Evolutionary conservation across 73 alveolate species (phyloP).

Genomic region (Paramecium sexaurelia): DNA sequence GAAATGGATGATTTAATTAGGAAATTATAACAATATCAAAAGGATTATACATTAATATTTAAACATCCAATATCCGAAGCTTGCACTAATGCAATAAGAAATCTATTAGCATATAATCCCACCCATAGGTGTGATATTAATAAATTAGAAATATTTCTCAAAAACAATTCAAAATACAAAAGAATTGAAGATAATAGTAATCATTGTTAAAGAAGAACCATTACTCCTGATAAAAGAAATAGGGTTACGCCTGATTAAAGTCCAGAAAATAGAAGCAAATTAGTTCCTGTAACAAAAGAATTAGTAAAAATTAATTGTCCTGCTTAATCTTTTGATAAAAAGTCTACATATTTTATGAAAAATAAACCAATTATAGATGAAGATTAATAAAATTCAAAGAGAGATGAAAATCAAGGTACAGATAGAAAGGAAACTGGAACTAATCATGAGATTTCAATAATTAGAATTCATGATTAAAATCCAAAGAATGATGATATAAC

Average conservation of each 20-base stretch:
- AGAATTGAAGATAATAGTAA: neutral
- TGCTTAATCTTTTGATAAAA: neutral
- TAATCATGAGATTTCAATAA: neutral
- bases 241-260: neutral
- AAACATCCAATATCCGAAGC: neutral
- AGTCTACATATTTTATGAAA: neutral
- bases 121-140: neutral
- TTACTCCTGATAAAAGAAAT: neutral
- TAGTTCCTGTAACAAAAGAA: neutral
- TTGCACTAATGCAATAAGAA: neutral
- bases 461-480: neutral
- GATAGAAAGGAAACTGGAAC: neutral
- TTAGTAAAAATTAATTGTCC: neutral
- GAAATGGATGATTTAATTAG: neutral
- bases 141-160: neutral
- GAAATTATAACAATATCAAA: neutral
- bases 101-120: conserved; percentile 20
- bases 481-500: neutral
- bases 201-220: neutral
- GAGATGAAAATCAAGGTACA: neutral
- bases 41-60: conserved; percentile 17
- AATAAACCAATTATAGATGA: neutral
- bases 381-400: neutral
- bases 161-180: neutral
- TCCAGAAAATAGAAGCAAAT: neutral